Percentiles rank a stretch among this genome's conserved stretches.
phyloP scores from a whole-genome alignment of 129 eudicot species.

The Tanacetum coccineum region DNA sequence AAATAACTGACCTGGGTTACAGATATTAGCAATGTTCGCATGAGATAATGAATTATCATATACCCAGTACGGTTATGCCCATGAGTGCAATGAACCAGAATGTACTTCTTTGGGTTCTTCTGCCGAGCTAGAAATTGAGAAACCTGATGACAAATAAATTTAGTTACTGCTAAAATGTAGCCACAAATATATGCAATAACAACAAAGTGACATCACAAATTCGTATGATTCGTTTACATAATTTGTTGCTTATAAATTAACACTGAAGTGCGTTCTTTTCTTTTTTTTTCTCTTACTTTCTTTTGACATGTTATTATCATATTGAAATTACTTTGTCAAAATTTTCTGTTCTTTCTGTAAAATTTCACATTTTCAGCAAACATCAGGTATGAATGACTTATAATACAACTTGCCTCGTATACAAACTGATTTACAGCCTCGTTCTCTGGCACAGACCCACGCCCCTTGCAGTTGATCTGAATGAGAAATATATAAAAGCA shows the following conservation, averaged over 20 bases:
- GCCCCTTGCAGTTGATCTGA: constrained; percentile 95
- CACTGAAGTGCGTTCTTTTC: too few species aligned
- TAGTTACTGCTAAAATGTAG: not conserved
- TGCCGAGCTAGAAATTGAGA: constrained; percentile 71
- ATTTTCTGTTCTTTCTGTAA: not conserved
- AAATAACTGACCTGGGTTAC: constrained; percentile 74
- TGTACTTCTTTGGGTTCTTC: constrained; percentile 69
- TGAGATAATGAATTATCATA: constrained; percentile 93
- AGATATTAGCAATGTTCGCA: constrained; percentile 74
- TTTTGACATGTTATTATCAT: not conserved
- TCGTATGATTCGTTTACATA: not conserved
- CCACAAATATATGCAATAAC: not conserved
- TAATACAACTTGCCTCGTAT: constrained; percentile 55
- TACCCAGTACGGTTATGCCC: constrained; percentile 99
- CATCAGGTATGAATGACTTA: not conserved
- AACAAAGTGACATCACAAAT: not conserved
- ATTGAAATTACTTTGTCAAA: not conserved
- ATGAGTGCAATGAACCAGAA: constrained; percentile 94
- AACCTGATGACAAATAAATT: constrained; percentile 45
- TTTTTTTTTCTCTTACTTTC: too few species aligned
- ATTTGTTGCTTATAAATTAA: not conserved
- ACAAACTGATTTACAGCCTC: constrained; percentile 92
- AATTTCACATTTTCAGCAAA: constrained; percentile 2
- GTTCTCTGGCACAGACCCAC: constrained; percentile 96
- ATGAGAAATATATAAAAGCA: constrained; percentile 8